Conservation (phyloP, 768 basidiomycete species). For the Rhodosporidiobolus odoratus region DNA sequence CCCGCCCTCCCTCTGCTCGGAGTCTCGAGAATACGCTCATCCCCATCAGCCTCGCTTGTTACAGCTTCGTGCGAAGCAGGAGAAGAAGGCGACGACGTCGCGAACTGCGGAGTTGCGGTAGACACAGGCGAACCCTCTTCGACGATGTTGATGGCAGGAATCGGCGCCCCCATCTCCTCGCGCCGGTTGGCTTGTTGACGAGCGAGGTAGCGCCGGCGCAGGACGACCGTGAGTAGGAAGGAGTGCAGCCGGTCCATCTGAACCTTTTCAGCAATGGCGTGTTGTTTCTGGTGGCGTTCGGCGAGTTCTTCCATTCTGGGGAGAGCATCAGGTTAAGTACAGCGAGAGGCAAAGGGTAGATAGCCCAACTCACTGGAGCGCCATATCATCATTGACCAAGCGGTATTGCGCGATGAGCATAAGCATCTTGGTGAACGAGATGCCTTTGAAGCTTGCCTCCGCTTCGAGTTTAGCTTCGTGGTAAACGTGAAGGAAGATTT, state of each 20-base stretch:
- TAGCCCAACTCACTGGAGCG: slow-evolving; percentile 66
- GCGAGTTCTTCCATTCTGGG: slow-evolving; percentile 33
- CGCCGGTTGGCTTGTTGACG: neutral
- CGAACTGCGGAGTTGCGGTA: neutral
- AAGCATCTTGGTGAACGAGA: slow-evolving; percentile 87
- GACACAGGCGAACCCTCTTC: neutral
- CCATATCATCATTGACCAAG: slow-evolving; percentile 80
- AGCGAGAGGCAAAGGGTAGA: neutral
- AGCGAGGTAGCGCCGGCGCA: slow-evolving; percentile 15
- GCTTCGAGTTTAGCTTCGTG: slow-evolving; percentile 68
- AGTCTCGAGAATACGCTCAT: neutral
- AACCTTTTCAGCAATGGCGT: slow-evolving; percentile 5
- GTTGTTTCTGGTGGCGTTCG: slow-evolving; percentile 13
- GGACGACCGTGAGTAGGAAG: slow-evolving; percentile 26
- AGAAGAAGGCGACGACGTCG: neutral
- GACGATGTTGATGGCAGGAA: slow-evolving; percentile 3
- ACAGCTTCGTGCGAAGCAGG: neutral
- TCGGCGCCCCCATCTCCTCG: neutral
- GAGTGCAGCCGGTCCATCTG: slow-evolving; percentile 21
- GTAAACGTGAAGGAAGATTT: slow-evolving; percentile 68
- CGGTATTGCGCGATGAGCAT: slow-evolving; percentile 82
- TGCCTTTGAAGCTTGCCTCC: slow-evolving; percentile 66
- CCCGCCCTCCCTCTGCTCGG: neutral
- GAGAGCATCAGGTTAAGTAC: neutral
- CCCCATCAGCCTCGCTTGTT: neutral